A percentile compares a stretch with the other conserved stretches of the same genome.
Conservation (phyloP, 192 early-diverging fungal genomes). For the Coemansia umbellata region DNA sequence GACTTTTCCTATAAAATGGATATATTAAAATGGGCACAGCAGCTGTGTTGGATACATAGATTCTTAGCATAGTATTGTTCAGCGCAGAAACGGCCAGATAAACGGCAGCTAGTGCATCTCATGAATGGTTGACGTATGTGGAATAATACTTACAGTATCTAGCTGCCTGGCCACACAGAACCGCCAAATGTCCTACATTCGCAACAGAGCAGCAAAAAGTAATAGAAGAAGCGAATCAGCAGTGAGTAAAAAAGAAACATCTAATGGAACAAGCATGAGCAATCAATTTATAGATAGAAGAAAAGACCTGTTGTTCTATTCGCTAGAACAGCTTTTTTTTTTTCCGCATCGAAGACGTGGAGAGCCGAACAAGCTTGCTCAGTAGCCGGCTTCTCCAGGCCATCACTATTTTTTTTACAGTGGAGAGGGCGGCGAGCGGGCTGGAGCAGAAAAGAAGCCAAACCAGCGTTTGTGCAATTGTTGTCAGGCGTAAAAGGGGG, state of each 20-base stretch:
- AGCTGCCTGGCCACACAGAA: slow-evolving; percentile 61
- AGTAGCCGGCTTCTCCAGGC: too few species aligned
- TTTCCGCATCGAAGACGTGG: too few species aligned
- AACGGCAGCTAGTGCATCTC: background rate
- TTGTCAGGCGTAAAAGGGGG: too few species aligned
- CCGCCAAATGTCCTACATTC: slow-evolving; percentile 54
- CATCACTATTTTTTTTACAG: too few species aligned
- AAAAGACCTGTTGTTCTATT: too few species aligned
- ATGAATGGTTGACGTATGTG: too few species aligned
- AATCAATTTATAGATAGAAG: slow-evolving; percentile 1
- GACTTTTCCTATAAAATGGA: slow-evolving; percentile 56
- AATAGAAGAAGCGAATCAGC: background rate
- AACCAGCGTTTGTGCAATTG: too few species aligned
- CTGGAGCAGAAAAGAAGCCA: too few species aligned
- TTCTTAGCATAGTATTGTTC: background rate
- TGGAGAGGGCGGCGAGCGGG: too few species aligned
- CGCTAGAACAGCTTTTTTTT: too few species aligned
- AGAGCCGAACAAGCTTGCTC: too few species aligned
- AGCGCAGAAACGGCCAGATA: background rate
- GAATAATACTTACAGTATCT: slow-evolving; percentile 60
- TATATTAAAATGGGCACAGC: background rate
- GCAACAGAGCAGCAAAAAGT: background rate
- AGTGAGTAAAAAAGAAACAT: background rate
- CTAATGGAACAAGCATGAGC: background rate
- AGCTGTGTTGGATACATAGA: background rate